Conservation (phyloP, 805 yeast species). For the Barnettozyma sp. region DNA sequence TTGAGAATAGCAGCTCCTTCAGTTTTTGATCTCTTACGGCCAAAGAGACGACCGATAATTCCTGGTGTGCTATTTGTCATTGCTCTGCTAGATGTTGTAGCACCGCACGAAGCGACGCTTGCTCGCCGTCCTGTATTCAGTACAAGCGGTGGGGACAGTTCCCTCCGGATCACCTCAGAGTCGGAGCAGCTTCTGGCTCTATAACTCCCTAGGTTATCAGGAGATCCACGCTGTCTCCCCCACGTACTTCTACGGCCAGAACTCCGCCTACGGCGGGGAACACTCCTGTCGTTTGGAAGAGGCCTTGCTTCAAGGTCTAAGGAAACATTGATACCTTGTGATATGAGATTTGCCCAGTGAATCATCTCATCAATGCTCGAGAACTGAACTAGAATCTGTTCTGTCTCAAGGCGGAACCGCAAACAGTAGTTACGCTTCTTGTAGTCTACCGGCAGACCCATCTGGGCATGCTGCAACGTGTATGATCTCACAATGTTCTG, state of each 20-base stretch:
- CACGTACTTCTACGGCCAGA: conserved; percentile 18
- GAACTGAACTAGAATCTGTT: conserved; percentile 70
- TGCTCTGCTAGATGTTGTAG: background rate
- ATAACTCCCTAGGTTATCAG: conserved; percentile 7
- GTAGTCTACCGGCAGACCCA: conserved; percentile 85
- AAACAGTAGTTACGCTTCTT: conserved; percentile 60
- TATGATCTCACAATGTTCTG: conserved; percentile 49
- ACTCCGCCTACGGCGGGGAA: conserved; percentile 66
- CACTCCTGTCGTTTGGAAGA: conserved; percentile 70
- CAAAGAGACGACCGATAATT: conserved; percentile 6
- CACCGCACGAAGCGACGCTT: conserved; percentile 13
- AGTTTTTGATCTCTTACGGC: conserved; percentile 2
- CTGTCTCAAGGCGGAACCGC: conserved; percentile 73
- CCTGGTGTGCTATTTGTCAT: background rate
- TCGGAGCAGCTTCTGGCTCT: conserved; percentile 25
- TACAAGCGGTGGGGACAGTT: conserved; percentile 19
- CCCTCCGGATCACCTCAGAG: conserved; percentile 23
- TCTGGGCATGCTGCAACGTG: conserved; percentile 74
- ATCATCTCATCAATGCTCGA: conserved; percentile 57
- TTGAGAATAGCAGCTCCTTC: background rate
- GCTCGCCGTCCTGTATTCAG: conserved; percentile 14
- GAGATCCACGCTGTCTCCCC: conserved; percentile 1
- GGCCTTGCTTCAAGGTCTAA: conserved; percentile 68
- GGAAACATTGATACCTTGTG: conserved; percentile 72
- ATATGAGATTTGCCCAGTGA: conserved; percentile 68